These are phyloP conservation scores for Hericium rajendrae DNA, from an alignment of 768 basidiomycete species.

Conservation along the genomic window DNA sequence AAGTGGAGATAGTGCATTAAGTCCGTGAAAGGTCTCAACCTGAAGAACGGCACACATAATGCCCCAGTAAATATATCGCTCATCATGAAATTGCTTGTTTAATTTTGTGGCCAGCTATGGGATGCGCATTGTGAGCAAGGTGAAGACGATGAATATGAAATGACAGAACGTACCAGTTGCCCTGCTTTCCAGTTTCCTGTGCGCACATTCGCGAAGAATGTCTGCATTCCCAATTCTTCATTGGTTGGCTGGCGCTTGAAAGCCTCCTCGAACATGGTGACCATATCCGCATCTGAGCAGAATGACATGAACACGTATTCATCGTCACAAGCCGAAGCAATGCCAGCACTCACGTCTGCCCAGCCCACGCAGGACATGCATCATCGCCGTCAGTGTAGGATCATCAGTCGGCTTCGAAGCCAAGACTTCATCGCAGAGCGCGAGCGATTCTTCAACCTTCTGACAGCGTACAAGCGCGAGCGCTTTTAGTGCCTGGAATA, in stretches of 20 bases:
- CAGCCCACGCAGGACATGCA: constrained; percentile 72
- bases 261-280: constrained; percentile 79
- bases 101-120: constrained; percentile 66
- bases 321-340: not conserved
- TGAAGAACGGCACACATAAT: constrained; percentile 74
- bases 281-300: constrained; percentile 59
- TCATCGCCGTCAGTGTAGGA: constrained; percentile 66
- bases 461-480: constrained; percentile 76
- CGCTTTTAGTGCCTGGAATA: constrained; percentile 64
- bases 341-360: constrained; percentile 44
- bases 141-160: constrained; percentile 1
- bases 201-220: constrained; percentile 78
- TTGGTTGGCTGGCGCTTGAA: constrained; percentile 73
- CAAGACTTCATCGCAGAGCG: constrained; percentile 73
- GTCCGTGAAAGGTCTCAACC: constrained; percentile 27
- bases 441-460: constrained; percentile 77
- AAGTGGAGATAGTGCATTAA: not conserved
- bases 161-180: constrained; percentile 49
- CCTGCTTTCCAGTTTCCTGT: constrained; percentile 79
- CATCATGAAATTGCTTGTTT: constrained; percentile 77
- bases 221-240: constrained; percentile 76
- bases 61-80: constrained; percentile 77
- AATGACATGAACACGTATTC: not conserved
- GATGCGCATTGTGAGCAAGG: not conserved
- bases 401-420: constrained; percentile 66